These are phyloP conservation scores for Fistulinella prunicolor DNA, from an alignment of 768 basidiomycete species.

Conservation along the genomic window DNA sequence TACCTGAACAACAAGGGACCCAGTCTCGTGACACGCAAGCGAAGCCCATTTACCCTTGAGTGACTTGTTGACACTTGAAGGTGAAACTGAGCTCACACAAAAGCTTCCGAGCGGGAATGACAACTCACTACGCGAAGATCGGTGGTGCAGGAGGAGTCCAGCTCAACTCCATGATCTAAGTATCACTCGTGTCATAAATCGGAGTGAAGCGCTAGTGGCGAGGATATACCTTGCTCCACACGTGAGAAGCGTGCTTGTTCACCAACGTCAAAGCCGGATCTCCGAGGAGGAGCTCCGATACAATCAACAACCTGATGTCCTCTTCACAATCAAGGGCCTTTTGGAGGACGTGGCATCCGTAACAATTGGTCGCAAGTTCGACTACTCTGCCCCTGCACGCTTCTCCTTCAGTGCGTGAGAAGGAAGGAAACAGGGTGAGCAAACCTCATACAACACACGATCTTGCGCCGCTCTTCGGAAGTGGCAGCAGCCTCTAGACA, in stretches of 20 bases:
- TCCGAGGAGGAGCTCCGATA: constrained; percentile 78
- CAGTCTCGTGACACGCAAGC: constrained; percentile 87
- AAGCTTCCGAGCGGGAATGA: neutral
- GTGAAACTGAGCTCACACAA: constrained; percentile 3
- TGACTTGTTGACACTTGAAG: constrained; percentile 74
- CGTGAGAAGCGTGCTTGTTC: constrained; percentile 89
- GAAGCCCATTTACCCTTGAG: constrained; percentile 88
- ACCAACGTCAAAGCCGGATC: constrained; percentile 85
- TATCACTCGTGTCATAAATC: constrained; percentile 7
- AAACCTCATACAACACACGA: constrained; percentile 84
- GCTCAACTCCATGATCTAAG: constrained; percentile 82
- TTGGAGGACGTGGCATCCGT: constrained; percentile 86
- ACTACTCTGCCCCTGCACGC: constrained; percentile 69
- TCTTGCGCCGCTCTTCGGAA: constrained; percentile 72
- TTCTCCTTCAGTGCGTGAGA: constrained; percentile 8
- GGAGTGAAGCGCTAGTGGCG: neutral
- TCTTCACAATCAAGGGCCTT: constrained; percentile 91
- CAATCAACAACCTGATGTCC: constrained; percentile 77
- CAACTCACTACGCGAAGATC: constrained; percentile 77
- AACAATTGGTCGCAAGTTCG: constrained; percentile 85
- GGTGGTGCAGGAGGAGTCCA: constrained; percentile 88
- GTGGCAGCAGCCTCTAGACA: constrained; percentile 80
- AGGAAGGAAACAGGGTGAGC: constrained; percentile 9
- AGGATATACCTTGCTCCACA: constrained; percentile 76
- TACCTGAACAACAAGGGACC: constrained; percentile 85